Base-by-base conservation (phyloP, 2,329 filamentous ascomycete species). In the Mycocentrospora acerina region DNA sequence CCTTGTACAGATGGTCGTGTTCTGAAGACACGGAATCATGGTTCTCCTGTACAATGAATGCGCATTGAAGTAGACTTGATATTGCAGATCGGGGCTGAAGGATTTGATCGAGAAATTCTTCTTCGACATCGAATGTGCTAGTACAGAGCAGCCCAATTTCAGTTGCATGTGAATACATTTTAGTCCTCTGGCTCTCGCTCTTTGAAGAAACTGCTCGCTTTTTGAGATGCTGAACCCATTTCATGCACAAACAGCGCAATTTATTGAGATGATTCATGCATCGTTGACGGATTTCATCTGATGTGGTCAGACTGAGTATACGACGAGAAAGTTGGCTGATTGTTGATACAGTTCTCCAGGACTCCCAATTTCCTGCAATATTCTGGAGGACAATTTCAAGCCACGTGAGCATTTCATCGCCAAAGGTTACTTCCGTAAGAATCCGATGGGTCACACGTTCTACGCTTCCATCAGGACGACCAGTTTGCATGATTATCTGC, bases 401-500 rank as follows among this genome's bases (percentile, higher is more conserved):
- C 18, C 55, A 42, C 1, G 30, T 24, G 1, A 59, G 27, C 31
- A 62, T 32, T 2, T 37, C 36, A 15, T 17, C 2, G 15, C 50
- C 55, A 43, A 78, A 74, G 0, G 15, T 7, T 2, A 55, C 29
- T 9, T 73, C 60, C 1, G 42, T 29, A 1, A 76, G 47, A 24
- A 68, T 52, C 2, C 25, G 11, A 46, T 79, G 75, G 0, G 52
- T 46, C 7, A 56, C 47, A 14, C 75, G 56, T 9, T 53, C 40
- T 4, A 57, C 36, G 3, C 14, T 18, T 1, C 26, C 42, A 0
- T 48, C 25, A 8, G 42, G 29, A 2, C 69, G 66, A 0, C 80
- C 76, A 3, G 68, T 67, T 57, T 81, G 74, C 43, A 71, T 68
- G 8, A 71, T 64, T 1, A 70, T 64, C 44, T 85, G 80, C 2